A percentile compares a stretch with the other conserved stretches of the same genome.
phyloP scores from a whole-genome alignment of 768 basidiomycete species.

The Serendipita indica region DNA sequence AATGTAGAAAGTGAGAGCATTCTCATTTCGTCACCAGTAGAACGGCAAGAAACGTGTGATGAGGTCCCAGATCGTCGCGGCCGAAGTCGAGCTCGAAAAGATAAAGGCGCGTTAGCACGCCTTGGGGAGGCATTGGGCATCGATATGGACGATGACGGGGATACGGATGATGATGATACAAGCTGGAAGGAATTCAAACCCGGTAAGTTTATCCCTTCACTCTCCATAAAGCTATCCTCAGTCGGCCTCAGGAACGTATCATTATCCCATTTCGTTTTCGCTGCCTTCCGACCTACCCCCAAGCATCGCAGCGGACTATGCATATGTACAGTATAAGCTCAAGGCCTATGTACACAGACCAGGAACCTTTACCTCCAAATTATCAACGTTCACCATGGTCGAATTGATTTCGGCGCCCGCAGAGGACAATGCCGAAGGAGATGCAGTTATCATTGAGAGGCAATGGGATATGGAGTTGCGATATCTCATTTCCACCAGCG shows the following conservation, averaged over 20 bases:
- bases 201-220: slow-evolving; percentile 31
- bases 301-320: slow-evolving; percentile 56
- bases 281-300: slow-evolving; percentile 73
- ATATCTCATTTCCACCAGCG: slow-evolving; percentile 61
- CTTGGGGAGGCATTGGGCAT: slow-evolving; percentile 10
- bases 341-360: slow-evolving; percentile 73
- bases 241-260: slow-evolving; percentile 55
- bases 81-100: not conserved
- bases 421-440: slow-evolving; percentile 67
- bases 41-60: not conserved
- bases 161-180: slow-evolving; percentile 19
- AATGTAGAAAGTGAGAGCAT: not conserved
- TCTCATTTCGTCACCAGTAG: not conserved
- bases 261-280: slow-evolving; percentile 83
- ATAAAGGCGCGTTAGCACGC: slow-evolving; percentile 3
- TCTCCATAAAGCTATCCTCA: not conserved
- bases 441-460: slow-evolving; percentile 67
- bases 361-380: slow-evolving; percentile 60
- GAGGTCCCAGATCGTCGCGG: not conserved
- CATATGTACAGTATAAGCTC: slow-evolving; percentile 63
- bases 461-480: slow-evolving; percentile 84
- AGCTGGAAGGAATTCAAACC: slow-evolving; percentile 79
- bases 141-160: slow-evolving; percentile 19
- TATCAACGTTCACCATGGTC: slow-evolving; percentile 57
- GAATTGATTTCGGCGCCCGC: slow-evolving; percentile 57